phyloP scores from a whole-genome alignment of 2,329 filamentous ascomycete genomes.

The Fusarium illudens region DNA sequence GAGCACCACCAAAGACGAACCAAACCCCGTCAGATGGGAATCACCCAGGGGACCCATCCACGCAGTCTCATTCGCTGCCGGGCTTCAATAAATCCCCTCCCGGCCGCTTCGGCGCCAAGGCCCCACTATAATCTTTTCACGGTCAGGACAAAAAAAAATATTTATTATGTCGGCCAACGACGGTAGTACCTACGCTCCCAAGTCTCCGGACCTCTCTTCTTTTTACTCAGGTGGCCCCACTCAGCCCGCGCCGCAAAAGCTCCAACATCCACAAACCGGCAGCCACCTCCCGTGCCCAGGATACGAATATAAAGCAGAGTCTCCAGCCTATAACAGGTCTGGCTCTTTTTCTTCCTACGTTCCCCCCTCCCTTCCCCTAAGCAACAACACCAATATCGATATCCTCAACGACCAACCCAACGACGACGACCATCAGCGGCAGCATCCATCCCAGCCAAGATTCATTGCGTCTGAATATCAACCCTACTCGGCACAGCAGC shows the following conservation, averaged over 20 bases:
- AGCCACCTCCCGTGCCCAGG: slow-evolving; percentile 37
- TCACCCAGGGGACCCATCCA: slow-evolving; percentile 9
- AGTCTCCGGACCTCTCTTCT: slow-evolving; percentile 67
- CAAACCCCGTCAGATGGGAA: background rate
- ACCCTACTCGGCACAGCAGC: slow-evolving; percentile 34
- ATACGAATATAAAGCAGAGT: slow-evolving; percentile 49
- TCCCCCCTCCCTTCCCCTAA: slow-evolving; percentile 25
- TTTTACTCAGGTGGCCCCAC: slow-evolving; percentile 57
- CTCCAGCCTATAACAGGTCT: slow-evolving; percentile 41
- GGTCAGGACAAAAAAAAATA: slow-evolving; percentile 39
- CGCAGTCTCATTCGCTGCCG: slow-evolving; percentile 9
- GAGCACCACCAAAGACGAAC: slow-evolving; percentile 11
- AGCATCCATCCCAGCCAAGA: slow-evolving; percentile 36
- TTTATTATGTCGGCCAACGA: slow-evolving; percentile 58
- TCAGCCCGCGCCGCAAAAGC: slow-evolving; percentile 47
- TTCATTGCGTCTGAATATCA: slow-evolving; percentile 34
- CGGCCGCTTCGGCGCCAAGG: slow-evolving; percentile 31
- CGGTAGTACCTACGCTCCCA: slow-evolving; percentile 60
- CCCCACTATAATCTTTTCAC: slow-evolving; percentile 36
- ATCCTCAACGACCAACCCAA: slow-evolving; percentile 35
- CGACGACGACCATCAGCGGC: slow-evolving; percentile 35
- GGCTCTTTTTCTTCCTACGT: slow-evolving; percentile 40
- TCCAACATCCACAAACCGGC: slow-evolving; percentile 45
- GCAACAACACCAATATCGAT: slow-evolving; percentile 43
- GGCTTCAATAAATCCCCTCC: slow-evolving; percentile 17